Base-by-base conservation (phyloP, 2,329 filamentous ascomycete genomes). In the Alternaria alternata region DNA sequence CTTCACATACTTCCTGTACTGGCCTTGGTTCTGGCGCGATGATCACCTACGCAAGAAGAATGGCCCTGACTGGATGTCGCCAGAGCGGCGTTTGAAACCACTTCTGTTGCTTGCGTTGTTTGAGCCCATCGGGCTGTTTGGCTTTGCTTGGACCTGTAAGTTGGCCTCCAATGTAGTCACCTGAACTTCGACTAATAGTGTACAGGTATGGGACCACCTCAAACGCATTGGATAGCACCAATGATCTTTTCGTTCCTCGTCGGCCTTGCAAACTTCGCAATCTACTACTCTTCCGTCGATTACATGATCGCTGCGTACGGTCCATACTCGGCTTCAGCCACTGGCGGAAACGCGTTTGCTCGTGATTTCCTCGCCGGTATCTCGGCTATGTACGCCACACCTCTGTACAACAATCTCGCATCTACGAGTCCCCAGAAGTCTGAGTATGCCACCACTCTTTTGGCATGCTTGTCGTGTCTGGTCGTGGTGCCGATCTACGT, bases 281-380 rank as follows among this genome's bases (percentile, higher is more conserved):
- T 91, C 61, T 91, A 91, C 79, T 91, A 91, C 87, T 88, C 89
- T 0, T 91, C 89, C 0, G 90, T 91, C 61, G 89, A 92, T 75
- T 92, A 92, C 79, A 91, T 91, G 87, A 85, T 91, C n/a, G 88
- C 87, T 46, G 87, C 89, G 0, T 90, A 92, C 67, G 90, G 90
- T 0, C 87, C 87, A 0, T 92, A 91, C 74, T 87, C 89, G 1
- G 89, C 90, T 1, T 92, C 89, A 0, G 90, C 90, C 0, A 92
- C 90, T 0, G 90, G 90, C 39, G 90, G 90, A 11, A 93, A 93
- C 61, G 90, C 89, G 1, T 92, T 89, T 80, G 84, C 89, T 3
- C 84, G 90, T 65, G 90, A 93, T 72, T 89, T 93, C 75, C 80
- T 92, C 0, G 90, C 90, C 1, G 90, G 90, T 74, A 82, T 91